Conservation (phyloP, 768 basidiomycete species). For the Hygrocybe punicea region DNA sequence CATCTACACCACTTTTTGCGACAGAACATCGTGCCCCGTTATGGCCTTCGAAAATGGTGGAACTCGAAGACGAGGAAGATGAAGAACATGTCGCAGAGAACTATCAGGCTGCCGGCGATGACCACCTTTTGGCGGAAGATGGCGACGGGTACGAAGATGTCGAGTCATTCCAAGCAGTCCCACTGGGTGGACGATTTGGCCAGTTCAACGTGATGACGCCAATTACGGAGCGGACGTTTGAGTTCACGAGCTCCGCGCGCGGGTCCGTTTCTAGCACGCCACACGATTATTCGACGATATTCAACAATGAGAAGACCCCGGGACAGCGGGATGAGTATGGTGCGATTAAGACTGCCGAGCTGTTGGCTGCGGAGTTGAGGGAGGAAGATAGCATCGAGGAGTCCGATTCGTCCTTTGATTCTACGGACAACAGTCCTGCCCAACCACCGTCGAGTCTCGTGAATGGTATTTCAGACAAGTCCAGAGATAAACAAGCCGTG, state of each 20-base stretch:
- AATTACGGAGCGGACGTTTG: conserved; percentile 91
- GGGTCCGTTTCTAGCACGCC: conserved; percentile 37
- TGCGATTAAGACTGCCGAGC: conserved; percentile 52
- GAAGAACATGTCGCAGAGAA: conserved; percentile 24
- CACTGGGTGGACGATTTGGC: conserved; percentile 73
- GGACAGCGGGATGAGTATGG: conserved; percentile 38
- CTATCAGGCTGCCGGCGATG: conserved; percentile 18
- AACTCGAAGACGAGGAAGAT: conserved; percentile 20
- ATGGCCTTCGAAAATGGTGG: not conserved
- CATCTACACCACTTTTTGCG: not conserved
- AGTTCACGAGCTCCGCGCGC: conserved; percentile 67
- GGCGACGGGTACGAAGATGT: conserved; percentile 39
- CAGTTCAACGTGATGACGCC: conserved; percentile 94
- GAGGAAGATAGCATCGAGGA: conserved; percentile 17
- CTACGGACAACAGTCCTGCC: conserved; percentile 10
- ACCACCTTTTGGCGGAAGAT: not conserved
- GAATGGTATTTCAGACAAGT: not conserved
- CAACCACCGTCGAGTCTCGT: not conserved
- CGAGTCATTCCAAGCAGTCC: conserved; percentile 43
- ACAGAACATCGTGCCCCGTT: not conserved
- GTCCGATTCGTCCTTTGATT: conserved; percentile 21
- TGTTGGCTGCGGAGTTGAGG: conserved; percentile 49
- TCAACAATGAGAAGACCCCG: conserved; percentile 12
- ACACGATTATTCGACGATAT: conserved; percentile 34
- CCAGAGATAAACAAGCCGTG: conserved; percentile 10